Evolutionary conservation across 257 asterid genomes (phyloP), one percentile per base, ranked within the genome.

Genomic region (Orobanche coerulescens): DNA sequence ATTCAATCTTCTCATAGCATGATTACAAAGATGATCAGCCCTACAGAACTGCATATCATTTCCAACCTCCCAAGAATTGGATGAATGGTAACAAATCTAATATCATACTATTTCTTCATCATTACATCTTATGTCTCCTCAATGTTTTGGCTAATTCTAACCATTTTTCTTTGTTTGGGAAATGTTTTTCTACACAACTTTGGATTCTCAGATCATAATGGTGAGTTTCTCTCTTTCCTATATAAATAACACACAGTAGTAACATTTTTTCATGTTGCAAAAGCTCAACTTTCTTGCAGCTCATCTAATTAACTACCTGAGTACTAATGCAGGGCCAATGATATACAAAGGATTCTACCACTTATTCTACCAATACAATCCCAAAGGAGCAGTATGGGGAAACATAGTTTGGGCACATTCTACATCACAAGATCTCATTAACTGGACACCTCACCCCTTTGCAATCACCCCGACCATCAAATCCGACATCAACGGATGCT

Each of bases 31-130:
- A n/a, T n/a, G 34, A 63, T 47, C 75, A 70, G 48, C 75, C 75
- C 3, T 63, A 80, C 53, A 64, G 86, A 75, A 83, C 90, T 25
- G 82, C 76, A 68, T 83, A 61, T 42, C 90, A 82, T 61, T 82
- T 82, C 42, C 90, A 82, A 73, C 90, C 90, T 31, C 71, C 70
- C 22, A 80, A 68, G 69, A 71, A 83, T 10, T 80, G 86, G 90
- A 80, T 83, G 24, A 83, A 83, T 46, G 90, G 69, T 69, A 69
- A 9, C 1, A 19, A 24, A 0, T 67, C 46, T 14, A n/a, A n/a
- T n/a, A n/a, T 22, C 14, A 14, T 0, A 43, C 44, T 14, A 30
- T 7, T 47, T 11, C 22, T 64, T 30, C n/a, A 37, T 40, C n/a
- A 65, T 24, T n/a, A 15, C 26, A 8, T 48, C 3, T 20, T 22